Percentiles rank a stretch among this genome's conserved stretches.
Evolutionary conservation across 2,329 filamentous ascomycete species (phyloP).

Genomic region (Zasmidium angulare): DNA sequence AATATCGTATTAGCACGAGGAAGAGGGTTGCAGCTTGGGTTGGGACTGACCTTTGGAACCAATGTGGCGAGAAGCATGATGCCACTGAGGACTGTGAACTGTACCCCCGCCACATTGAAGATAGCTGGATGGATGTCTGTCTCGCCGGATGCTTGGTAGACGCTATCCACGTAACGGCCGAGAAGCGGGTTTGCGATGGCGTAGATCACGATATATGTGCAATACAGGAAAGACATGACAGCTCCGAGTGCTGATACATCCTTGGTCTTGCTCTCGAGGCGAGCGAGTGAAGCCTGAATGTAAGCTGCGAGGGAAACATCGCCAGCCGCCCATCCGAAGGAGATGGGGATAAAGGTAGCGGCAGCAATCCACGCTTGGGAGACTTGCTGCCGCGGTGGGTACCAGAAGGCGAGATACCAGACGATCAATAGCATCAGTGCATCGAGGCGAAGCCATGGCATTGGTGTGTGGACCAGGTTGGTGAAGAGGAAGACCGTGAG

Average conservation of each 20-base stretch:
- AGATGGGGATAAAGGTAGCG: conserved; percentile 11
- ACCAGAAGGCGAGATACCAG: conserved; percentile 10
- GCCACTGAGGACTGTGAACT: conserved; percentile 9
- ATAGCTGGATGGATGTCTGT: conserved; percentile 10
- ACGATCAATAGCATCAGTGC: conserved; percentile 6
- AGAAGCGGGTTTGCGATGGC: conserved; percentile 5
- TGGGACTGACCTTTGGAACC: conserved; percentile 7
- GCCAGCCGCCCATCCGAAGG: conserved; percentile 9
- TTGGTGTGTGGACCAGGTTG: conserved; percentile 10
- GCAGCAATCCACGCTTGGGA: conserved; percentile 10
- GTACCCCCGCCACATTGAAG: conserved; percentile 7
- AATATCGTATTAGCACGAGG: not conserved
- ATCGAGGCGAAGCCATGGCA: conserved; percentile 10
- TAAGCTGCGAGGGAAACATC: conserved; percentile 11
- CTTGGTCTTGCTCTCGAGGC: conserved; percentile 9
- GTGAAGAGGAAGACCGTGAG: conserved; percentile 11
- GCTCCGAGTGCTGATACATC: conserved; percentile 11
- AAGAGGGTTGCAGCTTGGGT: too few relatives aligned
- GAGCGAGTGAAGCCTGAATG: conserved; percentile 9
- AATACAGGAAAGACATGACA: conserved; percentile 13
- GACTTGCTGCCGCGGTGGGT: conserved; percentile 7
- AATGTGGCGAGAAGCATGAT: conserved; percentile 9
- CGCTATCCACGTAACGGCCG: conserved; percentile 6
- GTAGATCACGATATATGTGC: conserved; percentile 12
- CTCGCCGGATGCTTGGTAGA: conserved; percentile 1